Evolutionary conservation across 495 filamentous ascomycete genomes (phyloP), one percentile per base, ranked within the genome.

Genomic region (Penicillium steckii): DNA sequence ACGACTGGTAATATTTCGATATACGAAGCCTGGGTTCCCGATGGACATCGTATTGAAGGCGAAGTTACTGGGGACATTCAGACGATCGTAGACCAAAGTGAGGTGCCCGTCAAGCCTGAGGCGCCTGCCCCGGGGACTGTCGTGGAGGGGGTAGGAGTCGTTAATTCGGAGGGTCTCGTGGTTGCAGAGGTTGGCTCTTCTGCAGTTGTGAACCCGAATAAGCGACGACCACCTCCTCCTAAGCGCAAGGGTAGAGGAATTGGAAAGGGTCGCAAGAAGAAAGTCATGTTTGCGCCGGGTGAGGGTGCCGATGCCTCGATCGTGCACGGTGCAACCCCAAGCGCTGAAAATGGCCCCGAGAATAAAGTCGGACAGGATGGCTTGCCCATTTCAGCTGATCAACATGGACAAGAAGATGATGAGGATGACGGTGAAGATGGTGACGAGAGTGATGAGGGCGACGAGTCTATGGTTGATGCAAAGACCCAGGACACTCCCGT

Each of bases 11-110:
- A 91, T 60, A 80, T 87, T 12, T 87, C 84, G 44, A 81, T 92
- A 19, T 88, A 89, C 65, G 90, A 93, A 53, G 85, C 91, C 8
- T 85, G 89, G 44, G 81, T 94, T 4, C 80, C 84, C 3, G 88
- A 91, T 50, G 91, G 91, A 1, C 89, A 93, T 66, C 78, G 75
- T 3, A 82, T 95, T 2, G 89, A 93, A 45, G 89, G 89, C 37
- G 89, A 95, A 55, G 80, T 95, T 22, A 79, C 82, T 8, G 85
- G 86, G 15, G 78, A 79, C 29, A 65, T 68, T 37, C 67, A 68
- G 41, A 51, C 67, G 12, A 55, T 67, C 32, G 51, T 59, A 17
- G 62, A 65, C 23, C 72, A 67, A 42, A 65, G 58, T 32, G 44
- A 63, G 38, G 66, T 58, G 6, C 62, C 66, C n/a, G 66, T 76